Evolutionary conservation across 768 basidiomycete genomes (phyloP).

Genomic region (Kwoniella dejecticola): DNA sequence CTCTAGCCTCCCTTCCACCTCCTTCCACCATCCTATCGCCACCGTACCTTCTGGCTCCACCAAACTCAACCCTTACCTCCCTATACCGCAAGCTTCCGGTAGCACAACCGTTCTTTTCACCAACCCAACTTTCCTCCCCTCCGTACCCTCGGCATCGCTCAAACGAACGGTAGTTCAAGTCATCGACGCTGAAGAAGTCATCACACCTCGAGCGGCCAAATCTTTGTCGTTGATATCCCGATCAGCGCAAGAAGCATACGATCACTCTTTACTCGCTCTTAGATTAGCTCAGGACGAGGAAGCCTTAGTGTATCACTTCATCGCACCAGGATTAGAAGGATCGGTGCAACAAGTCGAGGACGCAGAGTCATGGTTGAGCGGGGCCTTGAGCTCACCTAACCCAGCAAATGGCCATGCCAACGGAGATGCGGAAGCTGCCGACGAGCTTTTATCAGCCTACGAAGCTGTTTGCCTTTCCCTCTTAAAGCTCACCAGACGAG

Average conservation of each 20-base stretch:
- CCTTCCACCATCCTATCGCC: conserved; percentile 45
- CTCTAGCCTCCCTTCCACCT: conserved; percentile 34
- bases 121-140: conserved; percentile 42
- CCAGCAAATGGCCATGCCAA: conserved; percentile 35
- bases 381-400: conserved; percentile 25
- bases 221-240: conserved; percentile 75
- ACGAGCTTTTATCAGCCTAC: conserved; percentile 60
- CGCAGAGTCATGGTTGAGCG: conserved; percentile 65
- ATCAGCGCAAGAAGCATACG: conserved; percentile 77
- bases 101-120: conserved; percentile 37
- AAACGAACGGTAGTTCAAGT: conserved; percentile 39
- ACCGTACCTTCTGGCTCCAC: conserved; percentile 27
- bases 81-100: conserved; percentile 33
- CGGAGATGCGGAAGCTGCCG: conserved; percentile 24
- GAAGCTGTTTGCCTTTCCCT: conserved; percentile 70
- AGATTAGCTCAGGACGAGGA: conserved; percentile 70
- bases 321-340: conserved; percentile 58
- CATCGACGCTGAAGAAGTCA: conserved; percentile 34
- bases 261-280: conserved; percentile 84
- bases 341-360: conserved; percentile 63
- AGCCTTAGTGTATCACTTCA: conserved; percentile 86
- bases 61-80: conserved; percentile 49
- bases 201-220: conserved; percentile 29
- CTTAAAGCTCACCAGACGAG: conserved; percentile 65
- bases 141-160: conserved; percentile 33